A percentile compares a stretch with the other conserved stretches of the same genome.
Evolutionary conservation across 768 basidiomycete genomes (phyloP).

Genomic region (Boletus subcaerulescens): DNA sequence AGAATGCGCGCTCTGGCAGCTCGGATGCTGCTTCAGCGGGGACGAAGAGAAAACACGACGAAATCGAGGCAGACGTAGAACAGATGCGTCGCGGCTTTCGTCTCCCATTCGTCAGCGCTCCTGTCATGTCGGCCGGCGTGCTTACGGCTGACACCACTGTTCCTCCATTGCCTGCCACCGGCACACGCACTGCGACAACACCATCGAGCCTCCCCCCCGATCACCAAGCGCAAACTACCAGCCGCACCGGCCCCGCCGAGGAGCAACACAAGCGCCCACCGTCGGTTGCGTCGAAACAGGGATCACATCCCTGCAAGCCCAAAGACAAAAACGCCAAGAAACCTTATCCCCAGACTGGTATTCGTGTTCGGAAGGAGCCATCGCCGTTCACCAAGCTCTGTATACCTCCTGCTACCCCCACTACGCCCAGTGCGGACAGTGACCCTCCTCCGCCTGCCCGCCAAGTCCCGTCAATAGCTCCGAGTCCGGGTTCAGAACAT

Average conservation of each 20-base stretch:
- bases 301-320: slow-evolving; percentile 24
- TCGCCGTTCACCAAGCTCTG: slow-evolving; percentile 19
- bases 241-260: slow-evolving; percentile 5
- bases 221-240: neutral
- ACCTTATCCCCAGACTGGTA: slow-evolving; percentile 43
- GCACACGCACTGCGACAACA: neutral
- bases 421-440: slow-evolving; percentile 11
- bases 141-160: neutral
- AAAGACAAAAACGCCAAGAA: slow-evolving; percentile 46
- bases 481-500: slow-evolving; percentile 13
- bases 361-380: slow-evolving; percentile 43
- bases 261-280: slow-evolving; percentile 15
- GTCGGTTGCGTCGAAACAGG: slow-evolving; percentile 9
- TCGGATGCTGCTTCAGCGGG: slow-evolving; percentile 24
- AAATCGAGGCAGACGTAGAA: slow-evolving; percentile 36
- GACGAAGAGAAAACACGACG: slow-evolving; percentile 43
- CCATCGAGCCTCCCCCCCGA: neutral
- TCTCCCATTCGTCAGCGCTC: slow-evolving; percentile 41
- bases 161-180: neutral
- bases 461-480: slow-evolving; percentile 9
- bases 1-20: slow-evolving; percentile 24
- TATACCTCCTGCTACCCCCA: slow-evolving; percentile 2
- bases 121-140: slow-evolving; percentile 23
- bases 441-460: slow-evolving; percentile 7
- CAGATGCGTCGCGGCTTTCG: slow-evolving; percentile 35